Evolutionary conservation across 2,329 filamentous ascomycete genomes (phyloP).

Genomic region (Beauveria varroae): DNA sequence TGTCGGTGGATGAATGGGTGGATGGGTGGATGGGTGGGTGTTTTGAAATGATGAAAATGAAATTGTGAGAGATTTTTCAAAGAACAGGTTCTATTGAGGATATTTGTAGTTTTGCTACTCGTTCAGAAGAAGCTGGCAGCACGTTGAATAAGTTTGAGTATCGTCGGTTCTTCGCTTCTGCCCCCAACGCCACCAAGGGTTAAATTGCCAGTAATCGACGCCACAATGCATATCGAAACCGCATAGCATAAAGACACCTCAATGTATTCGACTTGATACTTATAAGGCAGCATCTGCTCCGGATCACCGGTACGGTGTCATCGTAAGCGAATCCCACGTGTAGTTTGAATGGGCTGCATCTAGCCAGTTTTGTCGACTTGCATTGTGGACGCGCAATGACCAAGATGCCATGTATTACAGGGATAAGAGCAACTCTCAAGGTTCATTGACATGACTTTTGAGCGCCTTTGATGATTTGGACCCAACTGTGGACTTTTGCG

Average conservation of each 20-base stretch:
- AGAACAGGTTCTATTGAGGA: background rate
- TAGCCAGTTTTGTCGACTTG: background rate
- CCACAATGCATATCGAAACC: background rate
- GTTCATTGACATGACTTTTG: background rate
- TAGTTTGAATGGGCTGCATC: background rate
- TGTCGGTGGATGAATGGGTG: too few species aligned
- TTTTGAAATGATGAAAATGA: too few species aligned
- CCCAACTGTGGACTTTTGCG: conserved; percentile 22
- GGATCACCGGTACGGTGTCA: background rate
- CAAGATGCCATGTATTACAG: fast-evolving
- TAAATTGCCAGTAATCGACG: background rate
- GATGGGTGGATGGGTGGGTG: too few species aligned
- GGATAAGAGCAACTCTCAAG: too few species aligned
- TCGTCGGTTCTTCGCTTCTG: background rate
- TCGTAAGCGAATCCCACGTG: background rate
- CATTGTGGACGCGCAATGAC: background rate
- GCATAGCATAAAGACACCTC: background rate
- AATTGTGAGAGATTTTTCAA: too few species aligned
- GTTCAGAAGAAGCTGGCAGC: background rate
- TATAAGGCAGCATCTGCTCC: too few species aligned
- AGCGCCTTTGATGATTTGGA: conserved; percentile 20
- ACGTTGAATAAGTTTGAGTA: background rate
- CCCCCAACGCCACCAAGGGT: background rate
- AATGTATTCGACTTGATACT: background rate
- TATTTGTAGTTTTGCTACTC: background rate